These are phyloP conservation scores for Colletotrichum godetiae DNA, from an alignment of 2,329 filamentous ascomycete genomes.

Conservation along the genomic window DNA sequence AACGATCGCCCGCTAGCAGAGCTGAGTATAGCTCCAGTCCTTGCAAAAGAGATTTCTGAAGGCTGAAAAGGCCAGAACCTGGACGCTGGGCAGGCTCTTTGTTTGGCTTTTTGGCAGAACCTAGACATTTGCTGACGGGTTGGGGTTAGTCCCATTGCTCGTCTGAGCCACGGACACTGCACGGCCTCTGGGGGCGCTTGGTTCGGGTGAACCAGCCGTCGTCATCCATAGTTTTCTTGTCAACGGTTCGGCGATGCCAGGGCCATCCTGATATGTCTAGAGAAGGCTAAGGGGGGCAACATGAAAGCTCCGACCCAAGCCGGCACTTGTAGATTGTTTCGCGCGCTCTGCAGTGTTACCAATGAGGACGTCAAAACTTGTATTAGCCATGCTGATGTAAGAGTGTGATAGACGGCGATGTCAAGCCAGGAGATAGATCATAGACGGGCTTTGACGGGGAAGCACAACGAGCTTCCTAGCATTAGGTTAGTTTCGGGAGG, in stretches of 20 bases:
- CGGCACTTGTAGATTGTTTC: neutral
- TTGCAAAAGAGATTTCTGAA: neutral
- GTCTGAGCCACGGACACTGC: slow-evolving; percentile 1
- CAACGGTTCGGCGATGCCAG: slow-evolving; percentile 2
- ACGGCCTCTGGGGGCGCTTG: neutral
- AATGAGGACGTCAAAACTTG: neutral
- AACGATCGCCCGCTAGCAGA: slow-evolving; percentile 1
- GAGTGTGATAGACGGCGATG: neutral
- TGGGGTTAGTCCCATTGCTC: slow-evolving; percentile 5
- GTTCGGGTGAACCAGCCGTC: neutral
- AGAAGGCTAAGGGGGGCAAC: neutral
- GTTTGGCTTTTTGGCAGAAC: slow-evolving; percentile 1
- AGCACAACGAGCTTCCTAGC: neutral
- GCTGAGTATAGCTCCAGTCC: neutral
- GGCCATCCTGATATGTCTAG: neutral
- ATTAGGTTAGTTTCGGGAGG: neutral
- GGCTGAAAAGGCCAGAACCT: slow-evolving; percentile 4
- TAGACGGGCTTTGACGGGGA: slow-evolving; percentile 1
- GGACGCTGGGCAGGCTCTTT: slow-evolving; percentile 6
- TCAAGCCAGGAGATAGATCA: neutral
- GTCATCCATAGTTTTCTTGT: neutral
- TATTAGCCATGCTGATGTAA: neutral
- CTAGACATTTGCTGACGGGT: neutral
- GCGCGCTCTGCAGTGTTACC: neutral
- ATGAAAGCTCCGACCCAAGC: neutral